Evolutionary conservation across 2,329 filamentous ascomycete genomes (phyloP).

Genomic region (Nannizziopsis barbatae): DNA sequence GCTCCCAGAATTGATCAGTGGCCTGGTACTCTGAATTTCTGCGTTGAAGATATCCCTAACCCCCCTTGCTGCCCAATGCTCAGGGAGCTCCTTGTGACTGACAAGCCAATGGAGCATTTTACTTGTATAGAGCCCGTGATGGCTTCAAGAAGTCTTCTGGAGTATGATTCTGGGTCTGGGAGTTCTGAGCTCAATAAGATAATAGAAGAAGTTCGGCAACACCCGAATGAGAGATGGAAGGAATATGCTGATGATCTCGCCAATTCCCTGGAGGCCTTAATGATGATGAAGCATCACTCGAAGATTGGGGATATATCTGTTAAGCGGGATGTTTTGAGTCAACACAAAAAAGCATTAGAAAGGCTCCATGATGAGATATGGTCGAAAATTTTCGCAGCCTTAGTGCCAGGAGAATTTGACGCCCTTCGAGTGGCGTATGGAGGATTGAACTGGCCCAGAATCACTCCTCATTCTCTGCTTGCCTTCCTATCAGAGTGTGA

Average conservation of each 20-base stretch:
- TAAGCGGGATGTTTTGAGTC: background rate
- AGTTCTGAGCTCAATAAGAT: background rate
- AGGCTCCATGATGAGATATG: background rate
- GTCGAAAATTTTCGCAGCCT: background rate
- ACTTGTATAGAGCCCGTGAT: background rate
- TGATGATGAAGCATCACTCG: background rate
- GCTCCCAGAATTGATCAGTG: background rate
- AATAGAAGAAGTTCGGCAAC: background rate
- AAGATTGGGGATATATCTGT: background rate
- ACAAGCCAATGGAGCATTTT: background rate
- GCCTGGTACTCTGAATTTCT: background rate
- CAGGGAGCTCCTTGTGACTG: background rate
- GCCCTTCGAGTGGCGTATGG: background rate
- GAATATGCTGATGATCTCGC: background rate
- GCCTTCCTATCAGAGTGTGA: background rate
- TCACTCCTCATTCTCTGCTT: slow-evolving; percentile 3
- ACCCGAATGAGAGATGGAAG: slow-evolving; percentile 1
- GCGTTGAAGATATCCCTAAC: background rate
- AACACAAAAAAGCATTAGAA: background rate
- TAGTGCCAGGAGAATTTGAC: background rate
- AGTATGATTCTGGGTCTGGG: background rate
- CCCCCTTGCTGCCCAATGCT: background rate
- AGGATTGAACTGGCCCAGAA: slow-evolving; percentile 4
- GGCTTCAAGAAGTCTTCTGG: background rate
- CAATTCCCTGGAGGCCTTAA: background rate